phyloP scores from a whole-genome alignment of 176 grass and related monocot genomes.

The Juncus effusus region DNA sequence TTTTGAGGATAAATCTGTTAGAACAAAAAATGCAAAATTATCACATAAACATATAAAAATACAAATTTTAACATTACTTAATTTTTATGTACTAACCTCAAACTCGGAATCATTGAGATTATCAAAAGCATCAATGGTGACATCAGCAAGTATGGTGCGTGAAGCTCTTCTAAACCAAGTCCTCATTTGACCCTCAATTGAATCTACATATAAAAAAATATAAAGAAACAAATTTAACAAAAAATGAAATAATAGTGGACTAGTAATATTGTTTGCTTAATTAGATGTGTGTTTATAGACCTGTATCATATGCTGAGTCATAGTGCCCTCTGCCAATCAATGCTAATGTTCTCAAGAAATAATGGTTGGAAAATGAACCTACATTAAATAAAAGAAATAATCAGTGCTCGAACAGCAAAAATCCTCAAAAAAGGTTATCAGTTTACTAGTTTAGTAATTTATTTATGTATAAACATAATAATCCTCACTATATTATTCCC shows the following conservation, averaged over 20 bases:
- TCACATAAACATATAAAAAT: background rate
- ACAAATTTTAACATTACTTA: background rate
- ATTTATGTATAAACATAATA: no score
- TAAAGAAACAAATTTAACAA: slow-evolving; percentile 15
- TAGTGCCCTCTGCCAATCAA: slow-evolving; percentile 86
- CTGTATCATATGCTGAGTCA: slow-evolving; percentile 66
- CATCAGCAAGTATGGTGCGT: slow-evolving; percentile 54
- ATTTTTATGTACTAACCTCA: slow-evolving; percentile 50
- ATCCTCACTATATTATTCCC: no score
- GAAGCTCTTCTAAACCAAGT: slow-evolving; percentile 75
- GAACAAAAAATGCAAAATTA: background rate
- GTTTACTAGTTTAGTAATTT: no score
- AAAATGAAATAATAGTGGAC: slow-evolving; percentile 13
- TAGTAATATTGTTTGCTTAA: slow-evolving; percentile 13
- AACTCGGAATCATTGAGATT: slow-evolving; percentile 53
- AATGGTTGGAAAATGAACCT: slow-evolving; percentile 94
- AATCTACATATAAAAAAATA: slow-evolving; percentile 53
- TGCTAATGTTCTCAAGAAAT: slow-evolving; percentile 87
- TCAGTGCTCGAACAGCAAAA: slow-evolving; percentile 22
- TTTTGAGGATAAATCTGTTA: slow-evolving; percentile 61
- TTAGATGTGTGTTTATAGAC: slow-evolving; percentile 26
- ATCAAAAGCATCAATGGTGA: slow-evolving; percentile 53
- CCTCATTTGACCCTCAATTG: slow-evolving; percentile 44
- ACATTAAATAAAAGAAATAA: slow-evolving; percentile 28
- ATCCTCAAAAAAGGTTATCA: background rate